Conservation (phyloP, 495 filamentous ascomycete genomes). For the Cudoniella acicularis region DNA sequence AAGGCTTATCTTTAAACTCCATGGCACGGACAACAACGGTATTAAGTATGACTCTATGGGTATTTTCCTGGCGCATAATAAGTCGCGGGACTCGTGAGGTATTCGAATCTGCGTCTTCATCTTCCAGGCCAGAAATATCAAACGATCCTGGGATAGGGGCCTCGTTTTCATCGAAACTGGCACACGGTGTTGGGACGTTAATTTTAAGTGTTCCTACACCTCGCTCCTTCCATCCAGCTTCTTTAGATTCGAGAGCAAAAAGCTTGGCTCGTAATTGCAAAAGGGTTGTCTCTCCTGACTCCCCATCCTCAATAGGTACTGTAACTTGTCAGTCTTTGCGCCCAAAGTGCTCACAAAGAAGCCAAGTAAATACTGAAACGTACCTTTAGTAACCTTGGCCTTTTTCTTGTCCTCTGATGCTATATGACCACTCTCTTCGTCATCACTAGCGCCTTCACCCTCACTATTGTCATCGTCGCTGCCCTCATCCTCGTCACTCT, state of each 20-base stretch:
- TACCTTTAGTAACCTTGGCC: conserved; percentile 64
- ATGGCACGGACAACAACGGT: conserved; percentile 69
- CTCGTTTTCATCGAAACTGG: conserved; percentile 43
- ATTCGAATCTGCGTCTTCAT: conserved; percentile 29
- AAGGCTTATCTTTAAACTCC: conserved; percentile 64
- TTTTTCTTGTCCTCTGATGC: conserved; percentile 55
- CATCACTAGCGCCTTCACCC: conserved; percentile 28
- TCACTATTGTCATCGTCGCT: conserved; percentile 33
- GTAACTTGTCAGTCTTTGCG: conserved; percentile 32
- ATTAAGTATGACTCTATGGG: conserved; percentile 83
- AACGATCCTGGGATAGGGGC: conserved; percentile 39
- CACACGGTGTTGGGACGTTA: conserved; percentile 58
- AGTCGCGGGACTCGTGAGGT: conserved; percentile 54
- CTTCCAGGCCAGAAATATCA: conserved; percentile 43
- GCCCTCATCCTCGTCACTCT: conserved; percentile 56
- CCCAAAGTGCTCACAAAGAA: conserved; percentile 8
- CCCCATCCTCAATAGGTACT: conserved; percentile 54
- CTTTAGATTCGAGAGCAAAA: conserved; percentile 60
- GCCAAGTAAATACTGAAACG: conserved; percentile 24
- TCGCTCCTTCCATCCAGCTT: conserved; percentile 78
- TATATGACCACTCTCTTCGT: conserved; percentile 35
- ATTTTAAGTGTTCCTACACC: conserved; percentile 80
- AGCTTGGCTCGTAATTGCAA: conserved; percentile 68
- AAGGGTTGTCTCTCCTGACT: conserved; percentile 71
- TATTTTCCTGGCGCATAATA: conserved; percentile 84